These are phyloP conservation scores for Tephrocybe sp. DNA, from an alignment of 768 basidiomycete genomes.

Conservation along the genomic window DNA sequence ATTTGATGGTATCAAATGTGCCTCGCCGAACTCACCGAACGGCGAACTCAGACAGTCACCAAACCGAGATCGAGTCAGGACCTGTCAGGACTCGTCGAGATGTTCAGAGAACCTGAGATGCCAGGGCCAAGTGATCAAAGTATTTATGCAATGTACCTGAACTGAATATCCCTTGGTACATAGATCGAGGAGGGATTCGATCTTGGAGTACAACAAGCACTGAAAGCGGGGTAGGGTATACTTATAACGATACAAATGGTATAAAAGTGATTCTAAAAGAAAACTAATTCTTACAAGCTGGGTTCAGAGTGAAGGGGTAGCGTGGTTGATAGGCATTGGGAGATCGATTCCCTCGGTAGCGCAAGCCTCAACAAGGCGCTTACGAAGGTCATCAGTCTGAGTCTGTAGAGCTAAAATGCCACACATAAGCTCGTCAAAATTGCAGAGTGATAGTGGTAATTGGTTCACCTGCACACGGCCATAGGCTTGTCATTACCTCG, in stretches of 20 bases:
- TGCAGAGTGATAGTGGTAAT: not conserved
- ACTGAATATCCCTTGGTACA: no score
- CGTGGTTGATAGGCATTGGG: conserved; percentile 38
- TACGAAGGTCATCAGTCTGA: conserved; percentile 49
- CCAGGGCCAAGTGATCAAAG: no score
- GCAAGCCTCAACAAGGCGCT: conserved; percentile 50
- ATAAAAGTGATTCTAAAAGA: not conserved
- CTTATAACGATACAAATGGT: not conserved
- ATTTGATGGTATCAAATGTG: no score
- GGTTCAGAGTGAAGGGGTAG: conserved; percentile 31
- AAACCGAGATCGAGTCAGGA: no score
- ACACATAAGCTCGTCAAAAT: not conserved
- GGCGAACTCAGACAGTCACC: no score
- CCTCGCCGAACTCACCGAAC: no score
- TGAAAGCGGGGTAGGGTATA: no score
- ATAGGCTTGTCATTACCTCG: conserved; percentile 67
- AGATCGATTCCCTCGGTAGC: conserved; percentile 37
- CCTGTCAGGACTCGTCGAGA: no score
- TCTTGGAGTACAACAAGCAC: no score
- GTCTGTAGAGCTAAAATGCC: conserved; percentile 43
- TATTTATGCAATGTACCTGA: no score
- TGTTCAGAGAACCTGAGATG: no score
- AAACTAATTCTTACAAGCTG: not conserved
- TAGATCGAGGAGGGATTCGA: no score
- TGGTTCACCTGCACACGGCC: conserved; percentile 55